phyloP scores from a whole-genome alignment of 768 basidiomycete species.

The Rhizopogon salebrosus region DNA sequence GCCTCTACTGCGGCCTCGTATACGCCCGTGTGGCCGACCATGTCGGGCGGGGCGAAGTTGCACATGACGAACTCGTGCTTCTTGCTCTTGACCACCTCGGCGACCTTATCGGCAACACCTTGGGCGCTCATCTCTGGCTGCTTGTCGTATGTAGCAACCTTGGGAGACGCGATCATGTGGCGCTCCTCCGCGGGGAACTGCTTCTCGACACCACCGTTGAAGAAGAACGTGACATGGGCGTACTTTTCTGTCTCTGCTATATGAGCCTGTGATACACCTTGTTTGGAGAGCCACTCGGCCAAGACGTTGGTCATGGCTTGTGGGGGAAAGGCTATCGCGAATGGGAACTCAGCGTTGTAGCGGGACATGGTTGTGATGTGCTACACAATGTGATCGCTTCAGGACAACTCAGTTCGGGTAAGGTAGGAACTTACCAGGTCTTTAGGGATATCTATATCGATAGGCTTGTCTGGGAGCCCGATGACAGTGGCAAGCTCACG shows the following conservation, averaged over 20 bases:
- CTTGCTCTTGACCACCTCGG: slow-evolving; percentile 65
- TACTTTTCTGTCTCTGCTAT: slow-evolving; percentile 99
- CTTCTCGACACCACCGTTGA: slow-evolving; percentile 95
- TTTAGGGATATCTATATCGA: slow-evolving; percentile 77
- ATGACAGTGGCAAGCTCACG: slow-evolving; percentile 83
- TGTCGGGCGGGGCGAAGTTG: slow-evolving; percentile 96
- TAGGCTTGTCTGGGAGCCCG: slow-evolving; percentile 76
- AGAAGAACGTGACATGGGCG: slow-evolving; percentile 97
- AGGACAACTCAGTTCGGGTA: background rate
- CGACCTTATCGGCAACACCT: slow-evolving; percentile 88
- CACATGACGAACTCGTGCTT: slow-evolving; percentile 92
- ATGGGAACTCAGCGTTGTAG: slow-evolving; percentile 89
- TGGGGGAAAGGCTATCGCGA: slow-evolving; percentile 89
- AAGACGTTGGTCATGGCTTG: slow-evolving; percentile 92
- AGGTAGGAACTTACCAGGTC: slow-evolving; percentile 52
- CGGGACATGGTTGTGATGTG: slow-evolving; percentile 90
- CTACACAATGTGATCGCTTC: slow-evolving; percentile 29
- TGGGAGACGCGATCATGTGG: slow-evolving; percentile 86
- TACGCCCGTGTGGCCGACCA: slow-evolving; percentile 94
- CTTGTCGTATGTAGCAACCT: slow-evolving; percentile 92
- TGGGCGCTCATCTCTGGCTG: slow-evolving; percentile 88
- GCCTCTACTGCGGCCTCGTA: slow-evolving; percentile 90
- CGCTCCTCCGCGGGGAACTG: slow-evolving; percentile 82
- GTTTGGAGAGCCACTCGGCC: slow-evolving; percentile 81
- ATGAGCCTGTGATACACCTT: slow-evolving; percentile 82